phyloP scores from a whole-genome alignment of 331 rosid genomes.

The Pyrus hybrid region DNA sequence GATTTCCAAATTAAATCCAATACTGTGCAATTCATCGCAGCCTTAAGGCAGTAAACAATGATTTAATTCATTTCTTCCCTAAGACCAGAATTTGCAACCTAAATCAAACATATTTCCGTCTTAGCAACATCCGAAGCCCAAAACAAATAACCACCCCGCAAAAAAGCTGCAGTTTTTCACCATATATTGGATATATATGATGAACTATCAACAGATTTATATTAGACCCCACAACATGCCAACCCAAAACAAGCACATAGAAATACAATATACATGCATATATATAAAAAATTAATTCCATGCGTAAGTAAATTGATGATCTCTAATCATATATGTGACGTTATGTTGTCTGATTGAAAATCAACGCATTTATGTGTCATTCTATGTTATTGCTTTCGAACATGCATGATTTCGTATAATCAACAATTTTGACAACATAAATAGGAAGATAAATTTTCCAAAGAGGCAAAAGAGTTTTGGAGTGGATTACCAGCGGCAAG shows the following conservation, averaged over 20 bases:
- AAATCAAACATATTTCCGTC: not conserved
- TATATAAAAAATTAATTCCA: too few relatives aligned
- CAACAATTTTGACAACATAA: not conserved
- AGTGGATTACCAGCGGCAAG: constrained; percentile 1
- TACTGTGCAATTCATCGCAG: not conserved
- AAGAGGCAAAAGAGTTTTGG: not conserved
- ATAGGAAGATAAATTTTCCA: not conserved
- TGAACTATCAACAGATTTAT: too few relatives aligned
- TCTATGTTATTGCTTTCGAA: not conserved
- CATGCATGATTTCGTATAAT: not conserved
- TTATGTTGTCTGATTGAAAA: not conserved
- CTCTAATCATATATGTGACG: not conserved
- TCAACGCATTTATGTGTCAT: not conserved
- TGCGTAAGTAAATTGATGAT: not conserved
- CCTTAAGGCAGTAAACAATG: not conserved
- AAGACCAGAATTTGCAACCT: not conserved
- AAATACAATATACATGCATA: not conserved
- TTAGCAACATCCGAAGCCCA: not conserved
- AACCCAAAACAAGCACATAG: not conserved
- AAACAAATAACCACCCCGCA: not conserved
- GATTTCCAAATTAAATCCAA: not conserved
- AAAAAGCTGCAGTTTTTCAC: not conserved
- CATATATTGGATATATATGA: not conserved
- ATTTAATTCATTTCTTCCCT: not conserved
- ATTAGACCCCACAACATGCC: not conserved